phyloP scores from a whole-genome alignment of 768 basidiomycete genomes.

The Suillus clintonianus region DNA sequence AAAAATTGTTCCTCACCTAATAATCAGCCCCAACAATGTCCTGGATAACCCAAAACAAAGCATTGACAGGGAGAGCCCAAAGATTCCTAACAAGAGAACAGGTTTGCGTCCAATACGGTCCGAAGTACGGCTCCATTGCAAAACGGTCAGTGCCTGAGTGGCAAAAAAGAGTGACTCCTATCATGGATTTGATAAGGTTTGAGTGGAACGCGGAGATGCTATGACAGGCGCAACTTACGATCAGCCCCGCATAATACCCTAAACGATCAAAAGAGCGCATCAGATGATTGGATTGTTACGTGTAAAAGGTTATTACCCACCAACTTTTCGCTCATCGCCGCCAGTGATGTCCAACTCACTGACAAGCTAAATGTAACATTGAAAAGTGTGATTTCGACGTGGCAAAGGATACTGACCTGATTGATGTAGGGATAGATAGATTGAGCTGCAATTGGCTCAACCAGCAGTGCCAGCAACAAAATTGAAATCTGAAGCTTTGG shows the following conservation, averaged over 20 bases:
- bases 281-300: background rate
- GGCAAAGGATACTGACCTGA: conserved; percentile 30
- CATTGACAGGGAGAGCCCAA: conserved; percentile 51
- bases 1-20: conserved; percentile 44
- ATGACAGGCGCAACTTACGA: conserved; percentile 36
- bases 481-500: conserved; percentile 46
- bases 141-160: conserved; percentile 45
- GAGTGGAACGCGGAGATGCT: background rate
- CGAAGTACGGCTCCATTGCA: conserved; percentile 51
- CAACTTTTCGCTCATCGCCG: conserved; percentile 25
- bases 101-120: conserved; percentile 53
- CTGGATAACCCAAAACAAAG: conserved; percentile 63
- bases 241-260: conserved; percentile 52
- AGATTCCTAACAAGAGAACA: conserved; percentile 43
- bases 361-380: conserved; percentile 31
- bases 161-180: conserved; percentile 51
- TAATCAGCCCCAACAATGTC: conserved; percentile 54
- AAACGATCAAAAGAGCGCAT: background rate
- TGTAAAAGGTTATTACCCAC: conserved; percentile 39
- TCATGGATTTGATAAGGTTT: conserved; percentile 1
- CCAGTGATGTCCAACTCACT: conserved; percentile 25
- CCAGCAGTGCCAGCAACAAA: conserved; percentile 43
- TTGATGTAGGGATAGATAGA: conserved; percentile 56
- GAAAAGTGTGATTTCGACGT: too few relatives aligned
- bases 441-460: conserved; percentile 48